Base-by-base conservation (phyloP, 1,284 basidiomycete species). In the Takashimella koratensis region DNA sequence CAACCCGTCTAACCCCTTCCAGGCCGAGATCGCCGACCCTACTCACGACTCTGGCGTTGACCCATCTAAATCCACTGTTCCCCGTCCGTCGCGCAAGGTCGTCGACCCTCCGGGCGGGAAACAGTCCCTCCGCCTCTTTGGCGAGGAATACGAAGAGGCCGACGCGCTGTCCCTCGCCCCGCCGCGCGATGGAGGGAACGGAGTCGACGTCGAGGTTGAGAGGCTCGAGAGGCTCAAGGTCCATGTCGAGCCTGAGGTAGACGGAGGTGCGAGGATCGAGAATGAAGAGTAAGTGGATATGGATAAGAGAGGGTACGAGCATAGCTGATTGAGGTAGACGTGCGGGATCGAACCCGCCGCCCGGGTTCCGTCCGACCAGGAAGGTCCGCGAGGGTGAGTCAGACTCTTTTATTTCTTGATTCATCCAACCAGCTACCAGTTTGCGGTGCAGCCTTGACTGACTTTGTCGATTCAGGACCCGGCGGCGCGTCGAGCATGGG, bases 21-120 rank as follows among this genome's bases (percentile, higher is more conserved):
- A 69, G 73, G 75, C 75, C 39, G 75, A 76, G 61, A 74, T 76
- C 46, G 70, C 66, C 44, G 75, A 75, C 63, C 74, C 72, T 2
- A 65, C 70, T 10, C 54, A 52, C 40, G 60, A 66, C 43, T 53
- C 59, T 12, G 25, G 47, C 5, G 45, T 63, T 16, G 59, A 59
- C 23, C 53, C 64, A 1, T 52, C 61, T 48, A 64, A 65, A 51
- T 54, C 66, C 20, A 64, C 67, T 27, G 64, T 64, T 24, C 57
- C 65, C 23, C 67, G 74, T 19, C 68, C 73, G 5, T 64, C 73
- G 12, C 71, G 74, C 47, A 76, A 75, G 59, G 73, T 75, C 41
- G 54, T 64, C 44, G 72, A 75, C 51, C 67, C 72, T 5, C 73
- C 74, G 20, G 75, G 74, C 43, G 73, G 72, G 43, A 66, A 70